phyloP scores from a whole-genome alignment of 2,329 filamentous ascomycete genomes.

The Cladobotryum protrusum region DNA sequence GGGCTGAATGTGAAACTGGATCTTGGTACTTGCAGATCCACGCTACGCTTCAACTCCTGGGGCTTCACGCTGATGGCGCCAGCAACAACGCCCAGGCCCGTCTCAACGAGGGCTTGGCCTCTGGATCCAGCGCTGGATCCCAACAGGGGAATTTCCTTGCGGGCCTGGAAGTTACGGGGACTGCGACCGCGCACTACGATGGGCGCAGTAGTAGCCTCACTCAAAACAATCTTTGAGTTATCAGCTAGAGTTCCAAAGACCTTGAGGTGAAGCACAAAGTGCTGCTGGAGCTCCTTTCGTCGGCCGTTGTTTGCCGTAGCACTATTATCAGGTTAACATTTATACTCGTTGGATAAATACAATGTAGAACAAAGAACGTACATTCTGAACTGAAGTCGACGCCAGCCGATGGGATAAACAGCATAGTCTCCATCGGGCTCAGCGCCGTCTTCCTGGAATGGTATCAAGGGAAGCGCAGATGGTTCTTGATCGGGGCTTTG shows the following conservation, averaged over 20 bases:
- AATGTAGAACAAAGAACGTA: constrained; percentile 28
- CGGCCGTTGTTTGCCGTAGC: constrained; percentile 95
- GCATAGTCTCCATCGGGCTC: constrained; percentile 72
- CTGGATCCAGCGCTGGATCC: constrained; percentile 69
- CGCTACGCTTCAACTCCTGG: constrained; percentile 45
- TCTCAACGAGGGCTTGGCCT: constrained; percentile 67
- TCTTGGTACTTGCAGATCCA: constrained; percentile 51
- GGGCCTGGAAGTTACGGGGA: constrained; percentile 87
- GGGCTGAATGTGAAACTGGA: constrained; percentile 54
- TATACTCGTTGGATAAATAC: background rate
- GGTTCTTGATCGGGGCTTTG: constrained; percentile 76
- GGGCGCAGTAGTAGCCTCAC: constrained; percentile 79
- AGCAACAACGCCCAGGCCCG: constrained; percentile 54
- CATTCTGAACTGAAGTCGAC: constrained; percentile 85
- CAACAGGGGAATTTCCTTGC: constrained; percentile 85
- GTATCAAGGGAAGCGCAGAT: constrained; percentile 67
- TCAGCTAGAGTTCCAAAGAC: constrained; percentile 78
- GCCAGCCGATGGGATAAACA: constrained; percentile 91
- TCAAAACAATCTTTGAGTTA: constrained; percentile 73
- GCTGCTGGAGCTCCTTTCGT: constrained; percentile 90
- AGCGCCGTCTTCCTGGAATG: constrained; percentile 54
- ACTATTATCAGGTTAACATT: constrained; percentile 32
- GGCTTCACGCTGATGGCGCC: constrained; percentile 50
- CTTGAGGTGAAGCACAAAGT: constrained; percentile 86
- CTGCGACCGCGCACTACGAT: constrained; percentile 92